Base-by-base conservation (phyloP, 805 yeast species). In the Brettanomyces sp. region DNA sequence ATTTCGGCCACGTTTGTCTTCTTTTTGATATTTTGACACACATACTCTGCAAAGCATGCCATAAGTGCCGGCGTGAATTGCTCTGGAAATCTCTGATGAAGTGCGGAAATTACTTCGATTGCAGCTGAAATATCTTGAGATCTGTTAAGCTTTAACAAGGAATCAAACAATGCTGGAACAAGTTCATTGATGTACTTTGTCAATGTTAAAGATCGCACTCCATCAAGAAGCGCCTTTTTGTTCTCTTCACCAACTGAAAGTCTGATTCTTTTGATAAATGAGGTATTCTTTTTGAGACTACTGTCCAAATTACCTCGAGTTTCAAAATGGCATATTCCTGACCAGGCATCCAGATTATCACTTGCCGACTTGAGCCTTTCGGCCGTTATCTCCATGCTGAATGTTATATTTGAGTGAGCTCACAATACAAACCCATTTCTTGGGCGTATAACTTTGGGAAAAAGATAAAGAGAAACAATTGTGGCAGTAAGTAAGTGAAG, bases 211-310 rank as follows among this genome's bases (percentile, higher is more conserved):
- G 79, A 69, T 3, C 65, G 56, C 39, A 89, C 70, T 47, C 87
- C 95, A 45, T 77, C 74, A 36, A 86, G 48, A 2, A 85, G 62
- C 6, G 71, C 58, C 39, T 53, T 56, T 46, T 62, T 62, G 36
- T 72, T 71, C 5, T 82, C 90, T 36, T 70, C 72, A 36, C 67
- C 73, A 23, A 88, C 61, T 2, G 80, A 69, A 2, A 74, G 68
- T 51, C 80, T 73, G 44, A 89, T 58, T 54, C 82, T 83, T 58
- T 81, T 84, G 43, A 88, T 80, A 56, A 86, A 85, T 0, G 88
- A 83, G 3, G 87, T 78, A 58, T 90, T 86, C 60, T 82, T 85
- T 68, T 89, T 89, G 52, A 89, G 67, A 47, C 90, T 82, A 0
- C 95, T 69, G 58, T 89, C 96, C 8, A 80, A 60, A 37, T 58